Evolutionary conservation across 805 yeast species (phyloP), one percentile per base, ranked within the genome.

Genomic region (Wickerhamiella australiensis): DNA sequence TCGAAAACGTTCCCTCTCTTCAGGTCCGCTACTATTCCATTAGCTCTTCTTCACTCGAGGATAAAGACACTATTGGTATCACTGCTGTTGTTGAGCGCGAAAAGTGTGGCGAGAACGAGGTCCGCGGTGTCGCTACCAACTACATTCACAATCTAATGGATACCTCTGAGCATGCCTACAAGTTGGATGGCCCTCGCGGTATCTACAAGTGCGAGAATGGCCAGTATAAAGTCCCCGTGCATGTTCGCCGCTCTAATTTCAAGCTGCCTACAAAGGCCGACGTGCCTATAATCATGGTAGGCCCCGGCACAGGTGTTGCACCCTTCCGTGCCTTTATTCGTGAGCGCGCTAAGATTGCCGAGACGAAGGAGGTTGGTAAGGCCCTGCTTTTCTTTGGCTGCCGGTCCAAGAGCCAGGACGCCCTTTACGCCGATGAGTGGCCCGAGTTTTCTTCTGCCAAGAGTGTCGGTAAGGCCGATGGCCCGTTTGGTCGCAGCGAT

Each of bases 231-330:
- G 71, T 87, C 49, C 96, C 96, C 3, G 81, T 92, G 38, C 96
- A 88, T 64, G 82, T 92, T 43, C 85, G 97, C 68, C 86, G 92
- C 67, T 88, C 97, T 5, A 83, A 90, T 51, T 92, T 90, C 73
- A 88, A 87, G 71, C 73, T 92, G 55, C 98, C 98, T 18, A 73
- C 87, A 6, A 85, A 85, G 62, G 82, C 94, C 27, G 66, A 76
- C 2, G 78, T 80, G 27, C 96, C 97, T 15, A 74, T 90, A 20
- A 86, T 90, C 59, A 77, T 88, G 82, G 75, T 90, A 61, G 98
- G 98, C 25, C 97, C 98, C 42, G 98, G 98, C 56, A 92, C 98
- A 2, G 98, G 98, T 65, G 90, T 90, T 46, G 97, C 98, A 8
- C 98, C 98, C 54, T 85, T 92, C 72, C 80, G 98, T 70, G 98